Evolutionary conservation across 441 rosid genomes (phyloP).

Genomic region (Brassica hybrid): DNA sequence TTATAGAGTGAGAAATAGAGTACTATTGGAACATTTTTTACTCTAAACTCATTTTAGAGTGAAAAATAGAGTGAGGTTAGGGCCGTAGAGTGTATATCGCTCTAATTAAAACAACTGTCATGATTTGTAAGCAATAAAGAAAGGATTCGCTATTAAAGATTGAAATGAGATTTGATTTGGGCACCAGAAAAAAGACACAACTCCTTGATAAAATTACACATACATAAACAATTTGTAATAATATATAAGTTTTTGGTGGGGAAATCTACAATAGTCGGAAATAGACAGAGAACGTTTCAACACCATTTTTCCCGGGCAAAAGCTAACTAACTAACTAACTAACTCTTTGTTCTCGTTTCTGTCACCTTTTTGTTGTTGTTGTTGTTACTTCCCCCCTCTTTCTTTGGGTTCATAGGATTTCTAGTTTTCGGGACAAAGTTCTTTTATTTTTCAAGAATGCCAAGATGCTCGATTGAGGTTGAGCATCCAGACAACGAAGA

Average conservation of each 20-base stretch:
- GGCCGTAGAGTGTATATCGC: background rate
- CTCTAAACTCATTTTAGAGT: no score
- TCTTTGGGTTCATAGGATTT: constrained; percentile 19
- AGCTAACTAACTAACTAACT: constrained; percentile 29
- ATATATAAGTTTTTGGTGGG: no score
- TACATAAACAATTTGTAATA: no score
- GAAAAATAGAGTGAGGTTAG: no score
- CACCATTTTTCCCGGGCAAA: constrained; percentile 75
- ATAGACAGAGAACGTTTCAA: constrained; percentile 65
- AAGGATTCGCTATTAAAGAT: background rate
- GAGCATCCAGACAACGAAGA: constrained; percentile 10
- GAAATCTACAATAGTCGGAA: constrained; percentile 43
- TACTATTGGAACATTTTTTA: no score
- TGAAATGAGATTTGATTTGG: background rate
- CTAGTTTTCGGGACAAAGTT: constrained; percentile 20
- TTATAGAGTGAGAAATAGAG: no score
- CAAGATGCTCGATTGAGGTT: constrained; percentile 43
- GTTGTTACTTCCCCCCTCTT: constrained; percentile 3
- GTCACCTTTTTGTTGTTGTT: constrained; percentile 32
- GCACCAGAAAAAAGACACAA: background rate
- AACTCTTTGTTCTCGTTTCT: constrained; percentile 26
- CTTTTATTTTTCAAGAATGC: no score
- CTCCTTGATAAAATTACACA: no score
- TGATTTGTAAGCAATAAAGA: background rate
- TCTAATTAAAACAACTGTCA: background rate